Percentiles rank a stretch among this genome's conserved stretches.
Conservation (phyloP, 108 stramenopile species). For the Pelagomonas calceolata region DNA sequence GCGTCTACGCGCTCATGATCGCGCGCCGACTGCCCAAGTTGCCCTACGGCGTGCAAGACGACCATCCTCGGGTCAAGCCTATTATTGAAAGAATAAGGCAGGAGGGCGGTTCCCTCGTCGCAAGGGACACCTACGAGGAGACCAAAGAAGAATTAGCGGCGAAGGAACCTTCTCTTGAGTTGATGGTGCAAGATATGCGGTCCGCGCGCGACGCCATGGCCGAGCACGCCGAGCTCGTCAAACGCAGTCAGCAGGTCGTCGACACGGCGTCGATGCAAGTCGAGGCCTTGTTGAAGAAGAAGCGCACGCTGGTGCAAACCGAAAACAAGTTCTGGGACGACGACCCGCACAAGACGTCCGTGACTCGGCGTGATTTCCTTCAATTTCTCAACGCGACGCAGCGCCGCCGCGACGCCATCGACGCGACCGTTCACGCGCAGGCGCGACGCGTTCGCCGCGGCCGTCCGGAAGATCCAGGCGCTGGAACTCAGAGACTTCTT, state of each 20-base stretch:
- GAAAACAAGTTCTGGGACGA: not conserved
- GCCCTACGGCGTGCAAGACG: constrained; percentile 18
- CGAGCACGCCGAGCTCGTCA: not conserved
- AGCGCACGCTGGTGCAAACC: not conserved
- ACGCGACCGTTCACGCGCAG: no score
- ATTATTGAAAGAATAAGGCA: constrained; percentile 7
- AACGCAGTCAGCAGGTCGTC: not conserved
- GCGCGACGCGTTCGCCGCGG: not conserved
- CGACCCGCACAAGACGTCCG: not conserved
- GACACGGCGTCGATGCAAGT: not conserved
- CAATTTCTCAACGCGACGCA: no score
- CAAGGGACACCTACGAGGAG: constrained; percentile 10
- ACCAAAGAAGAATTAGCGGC: constrained; percentile 3
- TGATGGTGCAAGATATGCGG: not conserved
- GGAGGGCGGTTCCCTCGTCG: constrained; percentile 15
- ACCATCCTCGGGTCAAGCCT: constrained; percentile 11
- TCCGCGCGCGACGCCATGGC: not conserved
- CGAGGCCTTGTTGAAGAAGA: not conserved
- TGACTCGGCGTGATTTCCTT: no score
- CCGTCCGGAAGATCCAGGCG: not conserved
- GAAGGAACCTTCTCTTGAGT: not conserved
- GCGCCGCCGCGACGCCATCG: no score
- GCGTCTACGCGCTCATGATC: constrained; percentile 27
- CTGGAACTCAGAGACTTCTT: not conserved
- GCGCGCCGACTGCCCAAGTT: constrained; percentile 20